These are phyloP conservation scores for Stevia rebaudiana DNA, from an alignment of 140 eudicot species.

Conservation along the genomic window DNA sequence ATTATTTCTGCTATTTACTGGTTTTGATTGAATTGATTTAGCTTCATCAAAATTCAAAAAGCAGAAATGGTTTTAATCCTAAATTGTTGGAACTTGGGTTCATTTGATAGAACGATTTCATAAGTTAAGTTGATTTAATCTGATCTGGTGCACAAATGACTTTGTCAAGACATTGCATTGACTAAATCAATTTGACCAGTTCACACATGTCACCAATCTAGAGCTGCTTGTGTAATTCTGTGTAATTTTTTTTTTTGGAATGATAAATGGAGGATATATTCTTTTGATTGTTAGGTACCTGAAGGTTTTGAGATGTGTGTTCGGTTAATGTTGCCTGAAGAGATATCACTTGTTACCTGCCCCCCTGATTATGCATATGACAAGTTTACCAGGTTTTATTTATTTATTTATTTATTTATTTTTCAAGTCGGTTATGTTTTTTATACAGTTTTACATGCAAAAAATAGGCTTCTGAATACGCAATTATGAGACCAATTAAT, in stretches of 20 bases:
- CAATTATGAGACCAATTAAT: neutral
- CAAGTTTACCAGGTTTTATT: conserved; percentile 69
- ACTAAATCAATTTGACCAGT: neutral
- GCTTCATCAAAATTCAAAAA: neutral
- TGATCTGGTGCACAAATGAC: conserved; percentile 1
- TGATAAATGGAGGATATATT: neutral
- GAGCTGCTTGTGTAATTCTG: conserved; percentile 6
- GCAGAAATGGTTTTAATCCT: neutral
- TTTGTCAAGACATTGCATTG: neutral
- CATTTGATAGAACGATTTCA: neutral
- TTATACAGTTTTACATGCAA: conserved; percentile 1
- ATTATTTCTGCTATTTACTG: neutral
- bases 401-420: no score
- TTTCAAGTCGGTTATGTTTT: conserved; percentile 11
- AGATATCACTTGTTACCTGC: conserved; percentile 83
- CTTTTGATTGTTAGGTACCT: conserved; percentile 59
- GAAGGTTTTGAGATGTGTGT: conserved; percentile 99
- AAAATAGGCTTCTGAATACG: conserved; percentile 3
- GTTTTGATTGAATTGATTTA: neutral
- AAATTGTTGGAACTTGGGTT: neutral
- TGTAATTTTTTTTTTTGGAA: neutral
- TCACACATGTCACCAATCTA: neutral
- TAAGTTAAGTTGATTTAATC: no score
- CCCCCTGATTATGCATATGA: conserved; percentile 99
- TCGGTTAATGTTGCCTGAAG: conserved; percentile 92